phyloP scores from a whole-genome alignment of 129 eudicot species.

The Erigeron canadensis region DNA sequence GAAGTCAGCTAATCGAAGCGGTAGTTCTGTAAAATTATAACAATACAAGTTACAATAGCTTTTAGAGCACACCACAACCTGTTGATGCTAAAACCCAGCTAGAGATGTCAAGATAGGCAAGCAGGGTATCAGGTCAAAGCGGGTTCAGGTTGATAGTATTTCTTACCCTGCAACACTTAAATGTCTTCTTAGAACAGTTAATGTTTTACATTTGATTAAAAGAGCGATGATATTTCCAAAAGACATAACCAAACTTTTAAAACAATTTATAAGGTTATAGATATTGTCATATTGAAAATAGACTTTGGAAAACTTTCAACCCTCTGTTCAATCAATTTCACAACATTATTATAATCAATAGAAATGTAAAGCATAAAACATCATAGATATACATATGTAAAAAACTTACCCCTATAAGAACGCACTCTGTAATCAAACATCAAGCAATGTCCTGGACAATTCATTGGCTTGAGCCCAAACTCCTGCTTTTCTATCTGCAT shows the following conservation, averaged over 20 bases:
- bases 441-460: conserved; percentile 92
- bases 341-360: neutral
- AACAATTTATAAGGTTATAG: neutral
- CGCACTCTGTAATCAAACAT: conserved; percentile 82
- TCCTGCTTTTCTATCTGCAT: conserved; percentile 89
- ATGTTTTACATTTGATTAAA: neutral
- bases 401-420: conserved; percentile 74
- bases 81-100: neutral
- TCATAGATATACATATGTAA: neutral
- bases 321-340: neutral
- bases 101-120: neutral
- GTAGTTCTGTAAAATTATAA: conserved; percentile 67
- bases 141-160: neutral
- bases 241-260: no score
- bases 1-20: conserved; percentile 94
- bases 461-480: conserved; percentile 97
- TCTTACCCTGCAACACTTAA: neutral
- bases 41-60: neutral
- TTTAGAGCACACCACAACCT: neutral
- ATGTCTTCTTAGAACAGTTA: neutral
- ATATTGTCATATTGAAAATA: neutral
- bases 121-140: neutral
- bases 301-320: neutral
- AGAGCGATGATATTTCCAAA: neutral
- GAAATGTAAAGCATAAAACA: conserved; percentile 6